phyloP scores from a whole-genome alignment of 805 yeast genomes.

The Spathaspora passalidarum region DNA sequence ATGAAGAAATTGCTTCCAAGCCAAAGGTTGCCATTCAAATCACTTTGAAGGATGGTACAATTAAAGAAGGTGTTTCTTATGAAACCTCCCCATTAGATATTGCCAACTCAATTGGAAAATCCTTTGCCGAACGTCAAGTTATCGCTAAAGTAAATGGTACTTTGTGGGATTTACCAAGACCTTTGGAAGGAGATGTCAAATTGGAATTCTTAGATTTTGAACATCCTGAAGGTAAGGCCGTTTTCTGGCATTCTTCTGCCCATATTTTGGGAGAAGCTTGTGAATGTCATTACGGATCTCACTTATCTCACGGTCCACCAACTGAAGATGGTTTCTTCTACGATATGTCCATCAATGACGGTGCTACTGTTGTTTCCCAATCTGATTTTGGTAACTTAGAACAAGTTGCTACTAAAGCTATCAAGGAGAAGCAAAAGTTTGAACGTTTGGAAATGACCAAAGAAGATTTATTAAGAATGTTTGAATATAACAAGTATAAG shows the following conservation, averaged over 20 bases:
- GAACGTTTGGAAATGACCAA: constrained; percentile 91
- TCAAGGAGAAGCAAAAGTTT: constrained; percentile 92
- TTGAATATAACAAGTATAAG: constrained; percentile 93
- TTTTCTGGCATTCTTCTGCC: constrained; percentile 99
- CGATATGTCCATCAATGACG: constrained; percentile 84
- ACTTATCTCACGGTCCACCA: constrained; percentile 87
- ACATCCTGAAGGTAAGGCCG: constrained; percentile 89
- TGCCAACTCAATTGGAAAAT: constrained; percentile 80
- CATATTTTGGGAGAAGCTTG: constrained; percentile 98
- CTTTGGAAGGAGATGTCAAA: constrained; percentile 67
- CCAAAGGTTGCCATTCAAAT: constrained; percentile 61
- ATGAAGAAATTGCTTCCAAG: constrained; percentile 64
- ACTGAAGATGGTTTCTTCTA: constrained; percentile 97
- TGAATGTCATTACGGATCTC: constrained; percentile 95
- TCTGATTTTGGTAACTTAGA: constrained; percentile 83
- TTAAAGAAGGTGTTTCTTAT: constrained; percentile 76
- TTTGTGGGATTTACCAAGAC: constrained; percentile 95
- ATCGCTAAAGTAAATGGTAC: constrained; percentile 87
- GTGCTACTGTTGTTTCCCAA: constrained; percentile 67
- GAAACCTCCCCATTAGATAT: constrained; percentile 88
- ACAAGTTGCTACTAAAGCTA: constrained; percentile 81
- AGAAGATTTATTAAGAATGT: constrained; percentile 89
- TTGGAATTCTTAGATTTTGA: constrained; percentile 89
- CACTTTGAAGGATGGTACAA: constrained; percentile 83
- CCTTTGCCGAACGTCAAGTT: constrained; percentile 84